phyloP scores from a whole-genome alignment of 208 protist species.

The Trypanosomatidae sp. region DNA sequence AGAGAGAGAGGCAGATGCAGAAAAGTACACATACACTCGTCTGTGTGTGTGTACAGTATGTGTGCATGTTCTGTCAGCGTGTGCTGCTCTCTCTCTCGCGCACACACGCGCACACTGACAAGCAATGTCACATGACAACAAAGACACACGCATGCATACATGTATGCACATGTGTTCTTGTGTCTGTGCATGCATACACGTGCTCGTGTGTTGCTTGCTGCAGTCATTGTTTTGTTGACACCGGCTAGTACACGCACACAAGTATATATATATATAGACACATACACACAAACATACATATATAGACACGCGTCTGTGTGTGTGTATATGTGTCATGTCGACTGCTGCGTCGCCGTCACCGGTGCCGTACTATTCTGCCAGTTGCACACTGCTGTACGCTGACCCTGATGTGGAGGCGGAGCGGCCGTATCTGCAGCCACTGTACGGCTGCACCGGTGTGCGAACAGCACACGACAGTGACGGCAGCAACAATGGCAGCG shows the following conservation, averaged over 20 bases:
- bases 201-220: constrained; percentile 2
- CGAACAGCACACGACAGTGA: too few relatives aligned
- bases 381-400: constrained; percentile 15
- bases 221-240: constrained; percentile 1
- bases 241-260: neutral
- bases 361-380: constrained; percentile 3
- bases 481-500: too few relatives aligned
- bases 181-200: constrained; percentile 1
- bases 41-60: too few relatives aligned
- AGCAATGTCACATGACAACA: too few relatives aligned
- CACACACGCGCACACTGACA: too few relatives aligned
- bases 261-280: constrained; percentile 1
- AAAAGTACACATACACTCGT: too few relatives aligned
- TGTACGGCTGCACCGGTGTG: constrained; percentile 22
- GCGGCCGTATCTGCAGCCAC: constrained; percentile 11
- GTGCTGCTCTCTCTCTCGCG: too few relatives aligned
- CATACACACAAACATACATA: constrained; percentile 9
- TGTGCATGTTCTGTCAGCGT: too few relatives aligned
- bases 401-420: constrained; percentile 11
- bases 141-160: neutral
- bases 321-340: neutral
- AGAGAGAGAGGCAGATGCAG: too few relatives aligned
- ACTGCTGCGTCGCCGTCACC: neutral
- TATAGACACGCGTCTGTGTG: constrained; percentile 4
- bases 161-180: neutral